A percentile compares a stretch with the other conserved stretches of the same genome.
These are phyloP conservation scores for Ogataea methanolica DNA, from an alignment of 805 yeast genomes.

Conservation along the genomic window DNA sequence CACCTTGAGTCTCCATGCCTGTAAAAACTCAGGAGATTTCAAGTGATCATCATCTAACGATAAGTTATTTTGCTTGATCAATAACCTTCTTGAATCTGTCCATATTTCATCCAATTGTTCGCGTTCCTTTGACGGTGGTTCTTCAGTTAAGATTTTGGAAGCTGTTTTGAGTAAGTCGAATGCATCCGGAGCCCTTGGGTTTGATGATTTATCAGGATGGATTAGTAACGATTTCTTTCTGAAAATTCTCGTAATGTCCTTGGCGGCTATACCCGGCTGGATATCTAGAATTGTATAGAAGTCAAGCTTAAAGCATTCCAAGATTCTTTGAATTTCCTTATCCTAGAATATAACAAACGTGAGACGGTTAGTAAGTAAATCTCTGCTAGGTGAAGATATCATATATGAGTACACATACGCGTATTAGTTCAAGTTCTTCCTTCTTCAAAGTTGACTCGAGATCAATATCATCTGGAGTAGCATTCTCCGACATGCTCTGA, in stretches of 20 bases:
- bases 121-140: slow-evolving; percentile 23
- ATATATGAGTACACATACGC: slow-evolving; percentile 9
- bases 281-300: slow-evolving; percentile 50
- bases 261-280: slow-evolving; percentile 35
- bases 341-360: slow-evolving; percentile 28
- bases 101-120: slow-evolving; percentile 40
- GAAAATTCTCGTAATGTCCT: slow-evolving; percentile 42
- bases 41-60: slow-evolving; percentile 34
- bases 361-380: slow-evolving; percentile 2
- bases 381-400: not conserved
- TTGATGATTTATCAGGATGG: slow-evolving; percentile 63
- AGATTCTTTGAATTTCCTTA: slow-evolving; percentile 51
- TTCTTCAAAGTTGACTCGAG: slow-evolving; percentile 12
- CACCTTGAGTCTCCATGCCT: slow-evolving; percentile 38
- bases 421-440: slow-evolving; percentile 18
- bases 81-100: slow-evolving; percentile 36
- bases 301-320: slow-evolving; percentile 44
- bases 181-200: slow-evolving; percentile 58
- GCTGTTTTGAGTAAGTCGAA: slow-evolving; percentile 58
- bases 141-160: slow-evolving; percentile 30
- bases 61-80: slow-evolving; percentile 35
- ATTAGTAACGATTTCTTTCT: slow-evolving; percentile 58
- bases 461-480: slow-evolving; percentile 4
- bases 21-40: slow-evolving; percentile 30
- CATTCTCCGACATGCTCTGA: not conserved